Conservation (phyloP, 1,139 yeast species). For the Suhomyces choctaworum region DNA sequence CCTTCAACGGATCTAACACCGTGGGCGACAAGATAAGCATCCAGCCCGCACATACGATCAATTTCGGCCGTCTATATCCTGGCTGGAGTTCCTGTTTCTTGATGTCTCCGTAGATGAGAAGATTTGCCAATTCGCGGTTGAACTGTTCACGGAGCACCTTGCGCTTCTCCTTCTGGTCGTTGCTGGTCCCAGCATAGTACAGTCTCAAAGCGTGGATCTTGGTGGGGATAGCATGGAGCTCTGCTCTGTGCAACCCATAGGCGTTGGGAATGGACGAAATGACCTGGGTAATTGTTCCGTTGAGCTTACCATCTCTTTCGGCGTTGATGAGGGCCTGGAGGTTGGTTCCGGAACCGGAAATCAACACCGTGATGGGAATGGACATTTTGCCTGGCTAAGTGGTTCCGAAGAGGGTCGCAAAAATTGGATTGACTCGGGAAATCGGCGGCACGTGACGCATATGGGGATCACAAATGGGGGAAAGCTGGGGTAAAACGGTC, state of each 20-base stretch:
- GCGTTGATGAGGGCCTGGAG: slow-evolving; percentile 92
- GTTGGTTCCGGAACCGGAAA: slow-evolving; percentile 93
- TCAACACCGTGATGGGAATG: slow-evolving; percentile 62
- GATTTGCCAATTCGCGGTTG: slow-evolving; percentile 73
- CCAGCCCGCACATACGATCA: slow-evolving; percentile 98
- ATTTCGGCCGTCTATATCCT: slow-evolving; percentile 59
- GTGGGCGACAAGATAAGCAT: slow-evolving; percentile 84
- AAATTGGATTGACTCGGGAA: slow-evolving; percentile 7
- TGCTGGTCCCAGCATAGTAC: slow-evolving; percentile 76
- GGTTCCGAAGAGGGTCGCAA: neutral
- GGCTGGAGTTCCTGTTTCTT: slow-evolving; percentile 22
- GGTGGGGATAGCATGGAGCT: slow-evolving; percentile 64
- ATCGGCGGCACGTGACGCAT: slow-evolving; percentile 7
- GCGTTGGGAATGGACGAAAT: slow-evolving; percentile 83
- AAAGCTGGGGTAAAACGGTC: no score
- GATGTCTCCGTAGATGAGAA: slow-evolving; percentile 53
- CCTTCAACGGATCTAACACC: slow-evolving; percentile 65
- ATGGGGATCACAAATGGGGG: no score
- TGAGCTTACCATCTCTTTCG: slow-evolving; percentile 39
- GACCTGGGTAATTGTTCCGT: slow-evolving; percentile 68
- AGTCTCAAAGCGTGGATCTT: slow-evolving; percentile 66
- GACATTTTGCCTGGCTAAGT: slow-evolving; percentile 8
- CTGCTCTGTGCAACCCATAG: slow-evolving; percentile 80
- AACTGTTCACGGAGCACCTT: slow-evolving; percentile 62
- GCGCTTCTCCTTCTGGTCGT: slow-evolving; percentile 59